Percentiles rank a stretch among this genome's conserved stretches.
These are phyloP conservation scores for Candida anutae DNA, from an alignment of 1,139 yeast species.

Conservation along the genomic window DNA sequence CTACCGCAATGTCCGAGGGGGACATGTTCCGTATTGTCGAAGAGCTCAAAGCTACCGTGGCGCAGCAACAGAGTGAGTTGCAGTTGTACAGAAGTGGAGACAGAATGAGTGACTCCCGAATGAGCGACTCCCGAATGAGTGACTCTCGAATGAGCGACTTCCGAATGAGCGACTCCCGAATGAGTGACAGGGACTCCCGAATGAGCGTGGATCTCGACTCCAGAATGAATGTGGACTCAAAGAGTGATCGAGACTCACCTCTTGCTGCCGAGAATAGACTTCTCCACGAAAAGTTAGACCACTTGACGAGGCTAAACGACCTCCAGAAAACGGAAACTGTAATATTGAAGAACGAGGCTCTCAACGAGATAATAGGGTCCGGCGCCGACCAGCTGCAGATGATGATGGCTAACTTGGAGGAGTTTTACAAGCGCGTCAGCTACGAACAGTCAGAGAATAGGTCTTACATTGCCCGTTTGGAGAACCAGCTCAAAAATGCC, in stretches of 20 bases:
- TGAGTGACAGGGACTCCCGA: constrained; percentile 1
- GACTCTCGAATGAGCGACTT: not conserved
- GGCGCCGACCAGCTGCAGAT: constrained; percentile 30
- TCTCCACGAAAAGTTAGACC: constrained; percentile 61
- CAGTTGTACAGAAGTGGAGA: too few relatives aligned
- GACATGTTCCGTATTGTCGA: constrained; percentile 42
- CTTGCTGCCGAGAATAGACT: constrained; percentile 56
- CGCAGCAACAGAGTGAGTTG: constrained; percentile 36
- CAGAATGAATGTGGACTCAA: not conserved
- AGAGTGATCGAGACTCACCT: constrained; percentile 21
- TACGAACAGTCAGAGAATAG: constrained; percentile 55
- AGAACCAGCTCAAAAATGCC: constrained; percentile 38
- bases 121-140: too few relatives aligned
- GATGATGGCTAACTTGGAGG: constrained; percentile 40
- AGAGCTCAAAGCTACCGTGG: constrained; percentile 39
- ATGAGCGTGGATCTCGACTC: too few relatives aligned
- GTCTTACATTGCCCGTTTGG: constrained; percentile 56
- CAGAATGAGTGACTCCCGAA: too few relatives aligned
- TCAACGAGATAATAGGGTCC: constrained; percentile 41
- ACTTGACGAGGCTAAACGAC: constrained; percentile 54
- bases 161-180: not conserved
- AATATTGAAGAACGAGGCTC: constrained; percentile 45
- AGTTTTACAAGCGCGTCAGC: constrained; percentile 34
- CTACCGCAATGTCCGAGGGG: constrained; percentile 17
- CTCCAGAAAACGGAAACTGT: constrained; percentile 48